A percentile compares a stretch with the other conserved stretches of the same genome.
Conservation (phyloP, 306 rosid species). For the Vigna angularis region DNA sequence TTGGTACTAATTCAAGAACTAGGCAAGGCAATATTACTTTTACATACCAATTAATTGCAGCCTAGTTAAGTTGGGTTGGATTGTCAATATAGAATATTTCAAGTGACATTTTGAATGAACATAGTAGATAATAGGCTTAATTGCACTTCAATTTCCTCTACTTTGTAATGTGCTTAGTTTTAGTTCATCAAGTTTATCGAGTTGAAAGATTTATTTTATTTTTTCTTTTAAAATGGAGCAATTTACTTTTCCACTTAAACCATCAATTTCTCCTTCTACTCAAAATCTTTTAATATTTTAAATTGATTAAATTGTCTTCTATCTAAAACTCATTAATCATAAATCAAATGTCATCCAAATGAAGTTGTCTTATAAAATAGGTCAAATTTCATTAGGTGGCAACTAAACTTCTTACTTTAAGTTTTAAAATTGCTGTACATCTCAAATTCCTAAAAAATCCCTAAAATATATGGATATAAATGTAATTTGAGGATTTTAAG, state of each 20-base stretch:
- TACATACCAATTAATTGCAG: too few species aligned
- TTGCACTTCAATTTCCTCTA: not conserved
- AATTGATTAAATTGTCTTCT: not conserved
- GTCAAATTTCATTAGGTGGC: not conserved
- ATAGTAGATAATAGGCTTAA: not conserved
- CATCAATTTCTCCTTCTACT: not conserved
- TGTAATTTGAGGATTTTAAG: not conserved
- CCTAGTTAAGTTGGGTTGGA: too few species aligned
- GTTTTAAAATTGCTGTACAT: not conserved
- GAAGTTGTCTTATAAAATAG: not conserved
- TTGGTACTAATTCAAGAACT: too few species aligned
- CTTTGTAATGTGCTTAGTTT: not conserved
- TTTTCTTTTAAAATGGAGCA: not conserved
- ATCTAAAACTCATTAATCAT: not conserved
- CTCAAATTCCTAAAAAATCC: not conserved
- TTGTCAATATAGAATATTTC: too few species aligned
- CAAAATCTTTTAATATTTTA: not conserved
- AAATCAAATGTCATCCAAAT: not conserved
- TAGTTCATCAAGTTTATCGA: not conserved
- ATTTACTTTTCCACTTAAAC: not conserved
- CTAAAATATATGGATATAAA: not conserved
- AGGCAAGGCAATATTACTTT: too few species aligned
- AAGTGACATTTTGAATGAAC: not conserved
- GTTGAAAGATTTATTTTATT: not conserved
- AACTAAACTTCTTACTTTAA: not conserved